Evolutionary conservation across 345 rosid genomes (phyloP), one percentile per base, ranked within the genome.

Genomic region (Ceriops decandra): DNA sequence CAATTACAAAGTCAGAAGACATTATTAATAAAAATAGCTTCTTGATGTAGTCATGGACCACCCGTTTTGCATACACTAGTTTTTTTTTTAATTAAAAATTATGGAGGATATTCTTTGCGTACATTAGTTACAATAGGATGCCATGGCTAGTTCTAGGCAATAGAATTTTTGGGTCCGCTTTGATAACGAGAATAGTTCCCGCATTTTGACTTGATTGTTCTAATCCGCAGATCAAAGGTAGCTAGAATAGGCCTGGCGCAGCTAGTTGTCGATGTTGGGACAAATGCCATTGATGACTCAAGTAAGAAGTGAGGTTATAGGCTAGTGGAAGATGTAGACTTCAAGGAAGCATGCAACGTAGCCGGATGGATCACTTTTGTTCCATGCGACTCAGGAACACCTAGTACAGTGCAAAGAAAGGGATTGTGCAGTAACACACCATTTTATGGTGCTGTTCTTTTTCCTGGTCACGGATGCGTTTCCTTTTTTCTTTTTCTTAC

Each of bases 211-310:
- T 68, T 54, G 28, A 32, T 59, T 54, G 59, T 28, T 35, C 60
- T 42, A 10, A 60, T 24, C 74, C 76, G 60, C 83, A 92, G 98
- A 86, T 93, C 54, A 90, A 86, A 72, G 92, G 93, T 3, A 74
- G 86, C 70, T 89, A 97, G 98, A 93, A 90, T 74, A 93, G 90
- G 62, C 92, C 92, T 24, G 98, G 98, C 51, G 97, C 96, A 60
- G 97, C 97, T 22, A 2, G 93, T 90, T 35, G 85, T 90, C 20
- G 97, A 93, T 80, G 96, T 93, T 51, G 98, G 96, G 47, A 93
- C 90, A 63, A 89, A 93, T 35, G 90, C 98, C 26, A 68, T 93
- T 0, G 90, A 81, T 68, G 96, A 90, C 76, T 75, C 91, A 13
- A 87, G 80, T 35, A 86, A 64, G 81, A 89, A 89, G 72, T 57